Evolutionary conservation across 2,329 filamentous ascomycete species (phyloP), one percentile per base, ranked within the genome.

Genomic region (Pseudonectria buxi): DNA sequence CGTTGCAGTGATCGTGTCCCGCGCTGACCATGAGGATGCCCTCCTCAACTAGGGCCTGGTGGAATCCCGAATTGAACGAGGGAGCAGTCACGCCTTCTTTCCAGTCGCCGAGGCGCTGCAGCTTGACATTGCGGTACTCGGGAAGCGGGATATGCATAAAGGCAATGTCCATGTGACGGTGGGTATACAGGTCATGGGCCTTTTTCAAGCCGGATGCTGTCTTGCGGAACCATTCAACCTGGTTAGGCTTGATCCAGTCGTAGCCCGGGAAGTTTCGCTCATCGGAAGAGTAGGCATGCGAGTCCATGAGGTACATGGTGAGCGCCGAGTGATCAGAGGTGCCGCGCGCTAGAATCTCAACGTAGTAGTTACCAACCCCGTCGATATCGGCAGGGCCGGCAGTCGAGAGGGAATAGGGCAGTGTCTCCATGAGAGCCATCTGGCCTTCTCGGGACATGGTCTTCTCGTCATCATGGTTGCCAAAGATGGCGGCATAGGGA

Each of bases 111-210:
- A 63, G 43, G 16, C 59, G 59, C 13, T 83, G 74, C 24, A 83
- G 75, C 3, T 74, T 68, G 1, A 64, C 56, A 32, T 81, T 73
- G 26, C 74, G 71, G 54, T 95, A 95, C 59, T 98, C 92, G 0
- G 92, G 89, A 3, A 98, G 68, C 0, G 92, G 92, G 37, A 98
- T 98, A 58, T 98, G 92, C 44, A 98, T 94, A 57, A 98, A 98
- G 1, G 92, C 87, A 59, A 96, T 77, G 56, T 98, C 85, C 75
- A 98, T 86, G 58, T 96, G 92, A 33, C 88, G 83, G 54, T 92
- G 86, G 0, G 84, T 86, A 61, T 95, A 98, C 51, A 87, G 80
- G 43, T 76, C 74, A 57, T 95, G 89, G 41, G 78, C 77, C 52
- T 81, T 78, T 63, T 86, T 86, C 30, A 95, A 65, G 10, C 77